Conservation (phyloP, 2,329 filamentous ascomycete genomes). For the Colletotrichum cordylinicola region DNA sequence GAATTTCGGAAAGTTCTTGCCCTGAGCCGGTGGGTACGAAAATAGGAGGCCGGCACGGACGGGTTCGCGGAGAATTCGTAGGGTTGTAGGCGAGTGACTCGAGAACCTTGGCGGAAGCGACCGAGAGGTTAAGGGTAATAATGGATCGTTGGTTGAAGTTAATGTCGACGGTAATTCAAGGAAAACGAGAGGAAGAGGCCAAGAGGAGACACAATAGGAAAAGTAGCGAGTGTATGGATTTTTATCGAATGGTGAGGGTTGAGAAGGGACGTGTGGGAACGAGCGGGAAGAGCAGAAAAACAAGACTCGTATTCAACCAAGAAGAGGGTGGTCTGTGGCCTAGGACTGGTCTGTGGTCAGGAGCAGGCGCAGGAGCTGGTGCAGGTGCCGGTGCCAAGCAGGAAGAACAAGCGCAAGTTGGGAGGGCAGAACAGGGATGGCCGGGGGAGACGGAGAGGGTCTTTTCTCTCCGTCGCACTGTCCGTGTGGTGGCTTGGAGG, state of each 20-base stretch:
- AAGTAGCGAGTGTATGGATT: slow-evolving; percentile 7
- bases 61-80: background rate
- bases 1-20: slow-evolving; percentile 10
- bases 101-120: background rate
- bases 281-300: slow-evolving; percentile 15
- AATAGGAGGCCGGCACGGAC: slow-evolving; percentile 1
- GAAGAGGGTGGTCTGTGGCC: slow-evolving; percentile 4
- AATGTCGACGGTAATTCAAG: background rate
- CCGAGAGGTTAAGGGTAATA: background rate
- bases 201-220: background rate
- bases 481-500: slow-evolving; percentile 14
- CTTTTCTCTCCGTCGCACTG: slow-evolving; percentile 10
- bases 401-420: background rate
- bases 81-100: background rate
- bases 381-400: background rate
- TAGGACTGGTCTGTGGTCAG: background rate
- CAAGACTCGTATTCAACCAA: slow-evolving; percentile 15
- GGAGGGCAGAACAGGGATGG: background rate
- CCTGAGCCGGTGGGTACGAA: slow-evolving; percentile 7
- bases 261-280: background rate
- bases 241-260: slow-evolving; percentile 7
- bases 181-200: background rate
- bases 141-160: background rate
- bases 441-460: background rate
- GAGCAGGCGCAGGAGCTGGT: background rate